phyloP scores from a whole-genome alignment of 805 yeast species.

The Saccharomycopsis malanga region DNA sequence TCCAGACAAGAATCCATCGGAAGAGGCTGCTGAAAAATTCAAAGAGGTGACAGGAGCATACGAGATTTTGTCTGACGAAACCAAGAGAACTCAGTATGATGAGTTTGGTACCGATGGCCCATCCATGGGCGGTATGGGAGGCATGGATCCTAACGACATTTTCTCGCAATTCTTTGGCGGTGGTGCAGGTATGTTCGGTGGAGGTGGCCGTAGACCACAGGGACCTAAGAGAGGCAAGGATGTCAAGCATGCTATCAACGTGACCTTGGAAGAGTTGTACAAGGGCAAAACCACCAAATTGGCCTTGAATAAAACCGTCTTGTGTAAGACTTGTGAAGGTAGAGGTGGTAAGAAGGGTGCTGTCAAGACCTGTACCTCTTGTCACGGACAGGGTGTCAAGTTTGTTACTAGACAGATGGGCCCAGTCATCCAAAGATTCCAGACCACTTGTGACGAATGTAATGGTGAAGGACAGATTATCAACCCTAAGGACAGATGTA shows the following conservation, averaged over 20 bases:
- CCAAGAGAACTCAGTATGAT: conserved; percentile 86
- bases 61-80: conserved; percentile 79
- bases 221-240: conserved; percentile 90
- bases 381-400: conserved; percentile 89
- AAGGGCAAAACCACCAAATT: conserved; percentile 91
- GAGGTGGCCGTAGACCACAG: conserved; percentile 56
- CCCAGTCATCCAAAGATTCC: conserved; percentile 97
- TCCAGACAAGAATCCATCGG: conserved; percentile 77
- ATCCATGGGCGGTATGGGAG: conserved; percentile 63
- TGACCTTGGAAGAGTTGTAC: conserved; percentile 87
- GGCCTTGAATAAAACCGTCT: conserved; percentile 85
- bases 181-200: conserved; percentile 38
- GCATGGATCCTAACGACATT: conserved; percentile 64
- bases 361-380: conserved; percentile 76
- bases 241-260: conserved; percentile 79
- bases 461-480: conserved; percentile 86
- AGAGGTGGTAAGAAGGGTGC: conserved; percentile 92
- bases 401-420: conserved; percentile 98
- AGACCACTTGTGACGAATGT: conserved; percentile 88
- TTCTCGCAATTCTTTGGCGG: conserved; percentile 76
- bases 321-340: conserved; percentile 88
- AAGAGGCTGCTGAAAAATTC: conserved; percentile 93
- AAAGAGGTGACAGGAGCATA: conserved; percentile 85
- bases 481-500: conserved; percentile 83
- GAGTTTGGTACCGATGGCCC: conserved; percentile 91